Evolutionary conservation across 2,329 filamentous ascomycete species (phyloP).

Genomic region (Lomentospora prolificans): DNA sequence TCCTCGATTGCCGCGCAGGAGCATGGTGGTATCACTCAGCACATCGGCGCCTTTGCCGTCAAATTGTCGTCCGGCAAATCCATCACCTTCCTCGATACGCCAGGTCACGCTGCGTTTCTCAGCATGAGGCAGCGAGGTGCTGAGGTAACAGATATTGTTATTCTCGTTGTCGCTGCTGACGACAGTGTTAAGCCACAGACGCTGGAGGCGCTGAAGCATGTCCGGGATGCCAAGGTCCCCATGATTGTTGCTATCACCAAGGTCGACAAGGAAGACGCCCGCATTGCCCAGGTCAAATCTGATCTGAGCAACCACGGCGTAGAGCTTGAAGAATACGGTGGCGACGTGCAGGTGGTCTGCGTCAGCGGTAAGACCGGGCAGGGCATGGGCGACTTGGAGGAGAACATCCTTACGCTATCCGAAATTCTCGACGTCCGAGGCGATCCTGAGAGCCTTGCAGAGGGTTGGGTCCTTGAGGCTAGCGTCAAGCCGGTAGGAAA

Average conservation of each 20-base stretch:
- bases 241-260: conserved; percentile 99
- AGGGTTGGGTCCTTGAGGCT: conserved; percentile 91
- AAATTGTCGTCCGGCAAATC: conserved; percentile 74
- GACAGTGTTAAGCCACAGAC: conserved; percentile 98
- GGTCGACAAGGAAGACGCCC: conserved; percentile 77
- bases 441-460: conserved; percentile 63
- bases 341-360: conserved; percentile 82
- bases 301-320: conserved; percentile 78
- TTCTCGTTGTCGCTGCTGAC: conserved; percentile 90
- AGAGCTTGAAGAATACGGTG: conserved; percentile 89
- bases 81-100: conserved; percentile 95
- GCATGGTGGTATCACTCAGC: conserved; percentile 95
- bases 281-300: conserved; percentile 74
- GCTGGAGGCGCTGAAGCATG: conserved; percentile 90
- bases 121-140: conserved; percentile 94
- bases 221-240: conserved; percentile 74
- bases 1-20: conserved; percentile 85
- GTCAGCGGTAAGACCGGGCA: conserved; percentile 90
- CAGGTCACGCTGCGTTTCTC: conserved; percentile 90
- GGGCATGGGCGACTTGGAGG: conserved; percentile 86
- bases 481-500: conserved; percentile 78
- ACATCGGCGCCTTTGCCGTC: conserved; percentile 96
- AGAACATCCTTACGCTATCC: conserved; percentile 74
- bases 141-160: conserved; percentile 92
- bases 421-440: conserved; percentile 88